Percentiles rank a stretch among this genome's conserved stretches.
Conservation (phyloP, 352 stramenopile species). For the Pythium phragmitis region DNA sequence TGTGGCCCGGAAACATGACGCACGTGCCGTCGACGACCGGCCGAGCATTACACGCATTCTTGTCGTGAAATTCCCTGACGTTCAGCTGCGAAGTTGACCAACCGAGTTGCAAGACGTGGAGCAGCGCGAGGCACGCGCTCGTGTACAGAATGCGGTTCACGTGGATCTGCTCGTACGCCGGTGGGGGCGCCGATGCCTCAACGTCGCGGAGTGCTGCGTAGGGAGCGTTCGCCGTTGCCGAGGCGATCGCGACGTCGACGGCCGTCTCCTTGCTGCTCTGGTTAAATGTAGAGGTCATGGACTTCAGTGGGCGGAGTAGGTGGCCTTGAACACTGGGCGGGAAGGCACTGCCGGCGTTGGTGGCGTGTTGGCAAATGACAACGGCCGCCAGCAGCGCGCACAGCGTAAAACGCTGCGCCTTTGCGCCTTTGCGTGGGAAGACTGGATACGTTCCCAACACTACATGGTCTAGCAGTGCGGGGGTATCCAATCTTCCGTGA, state of each 20-base stretch:
- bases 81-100: conserved; percentile 69
- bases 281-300: background rate
- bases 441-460: background rate
- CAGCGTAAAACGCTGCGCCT: no score
- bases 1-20: conserved; percentile 48
- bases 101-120: conserved; percentile 55
- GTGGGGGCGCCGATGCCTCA: background rate
- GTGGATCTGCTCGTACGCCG: conserved; percentile 14
- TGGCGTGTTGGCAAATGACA: background rate
- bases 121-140: conserved; percentile 44
- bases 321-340: background rate
- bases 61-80: conserved; percentile 53
- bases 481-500: no score
- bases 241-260: background rate
- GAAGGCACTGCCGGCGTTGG: background rate
- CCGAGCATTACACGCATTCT: conserved; percentile 38
- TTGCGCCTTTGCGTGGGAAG: background rate
- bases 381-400: background rate
- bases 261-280: background rate
- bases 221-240: background rate
- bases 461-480: no score
- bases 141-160: conserved; percentile 11
- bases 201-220: background rate
- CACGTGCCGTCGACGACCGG: conserved; percentile 35
- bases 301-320: no score